Conservation (phyloP, 257 asterid genomes). For the Ehretia macrophylla region DNA sequence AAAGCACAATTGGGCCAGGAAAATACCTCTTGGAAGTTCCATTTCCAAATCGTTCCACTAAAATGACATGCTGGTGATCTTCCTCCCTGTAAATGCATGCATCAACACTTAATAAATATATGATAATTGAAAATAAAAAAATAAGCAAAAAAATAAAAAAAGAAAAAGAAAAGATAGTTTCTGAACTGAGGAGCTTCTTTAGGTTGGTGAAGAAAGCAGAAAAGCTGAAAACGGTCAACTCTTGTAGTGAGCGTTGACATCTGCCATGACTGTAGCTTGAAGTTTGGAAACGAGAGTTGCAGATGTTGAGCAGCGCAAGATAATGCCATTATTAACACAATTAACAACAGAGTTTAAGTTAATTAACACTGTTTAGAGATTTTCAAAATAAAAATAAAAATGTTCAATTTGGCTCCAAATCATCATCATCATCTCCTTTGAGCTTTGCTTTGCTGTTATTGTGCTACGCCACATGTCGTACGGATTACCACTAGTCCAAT, state of each 20-base stretch:
- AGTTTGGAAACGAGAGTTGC: slow-evolving; percentile 34
- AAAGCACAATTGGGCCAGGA: neutral
- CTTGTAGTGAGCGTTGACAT: slow-evolving; percentile 17
- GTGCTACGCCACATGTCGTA: neutral
- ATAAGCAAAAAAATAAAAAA: neutral
- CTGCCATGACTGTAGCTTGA: slow-evolving; percentile 16
- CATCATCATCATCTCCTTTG: too few species aligned
- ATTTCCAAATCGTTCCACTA: slow-evolving; percentile 73
- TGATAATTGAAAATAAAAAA: too few species aligned
- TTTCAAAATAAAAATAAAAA: too few species aligned
- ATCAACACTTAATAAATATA: neutral
- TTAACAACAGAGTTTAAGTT: neutral
- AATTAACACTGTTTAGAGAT: too few species aligned
- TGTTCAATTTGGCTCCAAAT: too few species aligned
- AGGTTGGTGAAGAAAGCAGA: slow-evolving; percentile 34
- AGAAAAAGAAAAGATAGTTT: neutral
- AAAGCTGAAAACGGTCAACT: slow-evolving; percentile 25
- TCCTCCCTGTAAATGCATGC: slow-evolving; percentile 30
- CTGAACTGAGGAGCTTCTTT: slow-evolving; percentile 3
- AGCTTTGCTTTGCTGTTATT: too few species aligned
- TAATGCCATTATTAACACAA: slow-evolving; percentile 17
- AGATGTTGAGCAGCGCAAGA: slow-evolving; percentile 8
- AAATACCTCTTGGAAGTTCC: slow-evolving; percentile 77
- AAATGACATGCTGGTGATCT: slow-evolving; percentile 33
- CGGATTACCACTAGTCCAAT: too few species aligned